Conservation (phyloP, 495 filamentous ascomycete genomes). For the Penicillium soppii region DNA sequence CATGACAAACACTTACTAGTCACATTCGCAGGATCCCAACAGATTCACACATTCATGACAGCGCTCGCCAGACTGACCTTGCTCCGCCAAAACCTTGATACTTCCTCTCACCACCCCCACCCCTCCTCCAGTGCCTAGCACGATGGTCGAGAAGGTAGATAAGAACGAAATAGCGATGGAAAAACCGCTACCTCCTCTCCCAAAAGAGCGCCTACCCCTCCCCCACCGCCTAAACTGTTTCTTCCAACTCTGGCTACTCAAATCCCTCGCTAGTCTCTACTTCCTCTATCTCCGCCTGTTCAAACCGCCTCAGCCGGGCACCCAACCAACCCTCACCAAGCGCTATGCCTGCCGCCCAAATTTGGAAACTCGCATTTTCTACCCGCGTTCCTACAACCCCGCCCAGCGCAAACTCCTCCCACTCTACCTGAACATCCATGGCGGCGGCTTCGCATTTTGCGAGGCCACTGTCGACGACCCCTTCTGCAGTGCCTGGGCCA, state of each 20-base stretch:
- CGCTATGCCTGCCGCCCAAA: conserved; percentile 29
- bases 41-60: background rate
- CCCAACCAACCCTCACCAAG: conserved; percentile 31
- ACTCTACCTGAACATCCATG: conserved; percentile 39
- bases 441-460: conserved; percentile 34
- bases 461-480: conserved; percentile 28
- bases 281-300: conserved; percentile 14
- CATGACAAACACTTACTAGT: background rate
- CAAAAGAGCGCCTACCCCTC: conserved; percentile 17
- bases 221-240: conserved; percentile 25
- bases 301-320: conserved; percentile 6
- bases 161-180: background rate
- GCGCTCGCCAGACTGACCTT: background rate
- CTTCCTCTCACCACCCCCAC: background rate
- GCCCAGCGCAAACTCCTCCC: conserved; percentile 22
- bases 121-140: background rate
- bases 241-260: conserved; percentile 17
- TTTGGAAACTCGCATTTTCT: conserved; percentile 33
- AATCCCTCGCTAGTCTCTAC: conserved; percentile 17
- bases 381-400: conserved; percentile 27
- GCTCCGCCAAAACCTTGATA: background rate
- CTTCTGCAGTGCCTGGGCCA: conserved; percentile 30
- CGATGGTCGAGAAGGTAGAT: background rate
- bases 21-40: background rate
- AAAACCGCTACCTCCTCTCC: conserved; percentile 6